These are phyloP conservation scores for Boletus bicolor DNA, from an alignment of 768 basidiomycete genomes.

Conservation along the genomic window DNA sequence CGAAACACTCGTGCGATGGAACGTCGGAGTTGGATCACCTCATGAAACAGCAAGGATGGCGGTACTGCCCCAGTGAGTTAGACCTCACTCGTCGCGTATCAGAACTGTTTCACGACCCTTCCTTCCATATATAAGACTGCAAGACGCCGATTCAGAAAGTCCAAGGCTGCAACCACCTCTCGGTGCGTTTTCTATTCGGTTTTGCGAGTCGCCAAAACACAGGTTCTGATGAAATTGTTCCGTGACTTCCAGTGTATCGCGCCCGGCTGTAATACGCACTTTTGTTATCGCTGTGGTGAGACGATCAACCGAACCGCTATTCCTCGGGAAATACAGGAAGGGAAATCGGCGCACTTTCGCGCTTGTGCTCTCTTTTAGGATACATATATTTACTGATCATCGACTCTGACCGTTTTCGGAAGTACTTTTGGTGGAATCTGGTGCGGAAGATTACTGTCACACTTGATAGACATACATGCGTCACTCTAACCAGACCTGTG, in stretches of 20 bases:
- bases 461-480: background rate
- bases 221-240: background rate
- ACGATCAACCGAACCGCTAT: conserved; percentile 42
- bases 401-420: no score
- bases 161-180: conserved; percentile 58
- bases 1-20: conserved; percentile 57
- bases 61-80: conserved; percentile 53
- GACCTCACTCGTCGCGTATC: background rate
- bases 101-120: background rate
- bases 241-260: conserved; percentile 42
- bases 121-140: conserved; percentile 32
- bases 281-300: conserved; percentile 50
- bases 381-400: background rate
- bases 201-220: no score
- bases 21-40: conserved; percentile 49
- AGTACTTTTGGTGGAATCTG: background rate
- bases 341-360: conserved; percentile 33
- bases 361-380: conserved; percentile 27
- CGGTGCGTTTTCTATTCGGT: conserved; percentile 35
- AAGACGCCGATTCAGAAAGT: conserved; percentile 50
- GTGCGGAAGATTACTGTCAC: background rate
- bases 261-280: conserved; percentile 57
- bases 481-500: background rate
- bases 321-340: conserved; percentile 30
- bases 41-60: conserved; percentile 56